Evolutionary conservation across 306 rosid genomes (phyloP).

Genomic region (Begonia loranthoides): DNA sequence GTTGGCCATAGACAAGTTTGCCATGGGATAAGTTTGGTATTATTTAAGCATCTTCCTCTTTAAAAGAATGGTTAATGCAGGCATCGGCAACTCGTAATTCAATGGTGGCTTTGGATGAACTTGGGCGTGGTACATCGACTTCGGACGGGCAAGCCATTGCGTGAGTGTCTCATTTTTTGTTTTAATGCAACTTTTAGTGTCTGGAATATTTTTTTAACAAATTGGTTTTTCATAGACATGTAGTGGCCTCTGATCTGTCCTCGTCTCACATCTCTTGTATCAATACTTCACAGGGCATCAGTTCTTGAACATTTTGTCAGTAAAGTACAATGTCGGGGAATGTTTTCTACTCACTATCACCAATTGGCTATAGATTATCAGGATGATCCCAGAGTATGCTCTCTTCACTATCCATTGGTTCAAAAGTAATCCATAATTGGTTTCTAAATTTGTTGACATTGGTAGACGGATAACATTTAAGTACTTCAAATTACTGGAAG

Average conservation of each 20-base stretch:
- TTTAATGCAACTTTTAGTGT: neutral
- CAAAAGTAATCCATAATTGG: slow-evolving; percentile 6
- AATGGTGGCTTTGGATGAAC: slow-evolving; percentile 82
- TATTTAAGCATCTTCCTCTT: neutral
- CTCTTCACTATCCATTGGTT: slow-evolving; percentile 2
- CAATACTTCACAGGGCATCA: slow-evolving; percentile 44
- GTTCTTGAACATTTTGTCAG: slow-evolving; percentile 80
- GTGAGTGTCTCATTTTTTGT: slow-evolving; percentile 27
- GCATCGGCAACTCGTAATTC: slow-evolving; percentile 74
- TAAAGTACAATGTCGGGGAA: slow-evolving; percentile 70
- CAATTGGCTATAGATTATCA: slow-evolving; percentile 55
- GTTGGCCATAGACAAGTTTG: too few relatives aligned
- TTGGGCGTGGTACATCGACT: slow-evolving; percentile 98
- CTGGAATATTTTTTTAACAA: slow-evolving; percentile 2
- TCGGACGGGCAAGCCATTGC: slow-evolving; percentile 99
- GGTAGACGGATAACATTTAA: too few relatives aligned
- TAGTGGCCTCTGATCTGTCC: neutral
- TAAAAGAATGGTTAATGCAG: slow-evolving; percentile 28
- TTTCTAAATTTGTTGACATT: slow-evolving; percentile 1
- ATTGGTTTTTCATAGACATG: slow-evolving; percentile 8
- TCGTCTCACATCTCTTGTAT: slow-evolving; percentile 8
- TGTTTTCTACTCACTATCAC: slow-evolving; percentile 91
- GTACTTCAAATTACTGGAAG: too few relatives aligned
- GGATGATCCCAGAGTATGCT: slow-evolving; percentile 48
- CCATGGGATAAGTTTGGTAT: too few relatives aligned